A percentile compares a stretch with the other conserved stretches of the same genome.
These are phyloP conservation scores for Populus hybrid DNA, from an alignment of 441 rosid species.

Conservation along the genomic window DNA sequence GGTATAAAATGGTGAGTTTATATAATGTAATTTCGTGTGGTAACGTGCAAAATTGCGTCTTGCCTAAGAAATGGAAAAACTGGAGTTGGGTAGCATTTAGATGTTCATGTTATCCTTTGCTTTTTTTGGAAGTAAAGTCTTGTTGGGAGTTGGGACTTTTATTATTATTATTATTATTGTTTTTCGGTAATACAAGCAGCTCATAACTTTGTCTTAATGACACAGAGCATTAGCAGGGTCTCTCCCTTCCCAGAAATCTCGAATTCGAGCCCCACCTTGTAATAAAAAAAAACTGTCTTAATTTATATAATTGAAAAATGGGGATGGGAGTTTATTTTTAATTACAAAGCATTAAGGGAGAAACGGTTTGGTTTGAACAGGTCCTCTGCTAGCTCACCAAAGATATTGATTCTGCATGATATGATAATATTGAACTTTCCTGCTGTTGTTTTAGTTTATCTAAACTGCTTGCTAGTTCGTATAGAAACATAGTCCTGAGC, in stretches of 20 bases:
- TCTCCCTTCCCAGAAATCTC: no score
- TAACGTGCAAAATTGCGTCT: neutral
- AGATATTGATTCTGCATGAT: no score
- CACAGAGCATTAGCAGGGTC: no score
- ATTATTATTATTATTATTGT: no score
- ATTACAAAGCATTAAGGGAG: constrained; percentile 24
- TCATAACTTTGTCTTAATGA: neutral
- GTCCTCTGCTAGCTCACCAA: constrained; percentile 20
- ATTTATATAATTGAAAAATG: neutral
- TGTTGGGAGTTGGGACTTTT: constrained; percentile 1
- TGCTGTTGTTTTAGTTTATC: neutral
- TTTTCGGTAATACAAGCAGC: neutral
- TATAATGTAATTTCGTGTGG: neutral
- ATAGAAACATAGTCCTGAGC: constrained; percentile 12
- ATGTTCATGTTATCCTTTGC: constrained; percentile 25
- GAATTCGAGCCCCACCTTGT: no score
- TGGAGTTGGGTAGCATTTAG: neutral
- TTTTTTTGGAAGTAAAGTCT: constrained; percentile 14
- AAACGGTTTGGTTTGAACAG: constrained; percentile 34
- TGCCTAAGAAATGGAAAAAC: no score
- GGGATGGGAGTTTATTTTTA: constrained; percentile 6
- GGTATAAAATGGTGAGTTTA: neutral
- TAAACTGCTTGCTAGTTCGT: constrained; percentile 4
- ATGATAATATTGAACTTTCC: no score
- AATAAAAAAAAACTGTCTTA: neutral